Base-by-base conservation (phyloP, 306 rosid species). In the Sesbania bispinosa region DNA sequence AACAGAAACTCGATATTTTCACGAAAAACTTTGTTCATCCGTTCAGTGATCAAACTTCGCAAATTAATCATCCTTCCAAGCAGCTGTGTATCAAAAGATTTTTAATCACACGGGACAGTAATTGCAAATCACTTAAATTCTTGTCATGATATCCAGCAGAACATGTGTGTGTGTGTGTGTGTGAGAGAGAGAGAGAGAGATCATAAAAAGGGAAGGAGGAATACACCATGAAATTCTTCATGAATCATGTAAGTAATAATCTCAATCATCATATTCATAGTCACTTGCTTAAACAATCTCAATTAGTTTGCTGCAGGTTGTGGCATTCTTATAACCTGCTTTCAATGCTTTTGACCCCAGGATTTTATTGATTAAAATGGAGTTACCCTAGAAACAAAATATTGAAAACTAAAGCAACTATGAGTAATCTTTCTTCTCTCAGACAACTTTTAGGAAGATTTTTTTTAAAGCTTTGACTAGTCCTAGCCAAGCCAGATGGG, bases 51-150 rank as follows among this genome's bases (percentile, higher is more conserved):
- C 86, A 88, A 83, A 75, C 93, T 88, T 75, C 96, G 81, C 76
- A 92, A 79, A 75, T 92, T 83, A 71, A 92, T 77, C 48, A 86
- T 88, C 85, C 97, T 92, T 68, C 97, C 96, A 69, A 92, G 97
- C 42, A 92, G 78, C 98, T 94, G 90, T 21, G 55, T 26, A 67
- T 69, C 41, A 86, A 53, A 80, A 60, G 15, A 71, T 14, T 68
- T 19, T 55, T 36, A 72, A 55, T 67, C 65, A 54, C 24, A 48
- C 23, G 15, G 6, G 46, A 77, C 53, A 57, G 32, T 32, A 58
- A 68, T 41, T 18, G 27, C 18, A 30, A 45, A 26, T 51, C 42
- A 27, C 8, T 74, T 18, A 50, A 59, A 58, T 33, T 32, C 45
- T 43, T 46, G 19, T 47, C 7, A 73, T 11, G 52, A 42, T 63